phyloP scores from a whole-genome alignment of 2,329 filamentous ascomycete species.

The Verticillium nubilum region DNA sequence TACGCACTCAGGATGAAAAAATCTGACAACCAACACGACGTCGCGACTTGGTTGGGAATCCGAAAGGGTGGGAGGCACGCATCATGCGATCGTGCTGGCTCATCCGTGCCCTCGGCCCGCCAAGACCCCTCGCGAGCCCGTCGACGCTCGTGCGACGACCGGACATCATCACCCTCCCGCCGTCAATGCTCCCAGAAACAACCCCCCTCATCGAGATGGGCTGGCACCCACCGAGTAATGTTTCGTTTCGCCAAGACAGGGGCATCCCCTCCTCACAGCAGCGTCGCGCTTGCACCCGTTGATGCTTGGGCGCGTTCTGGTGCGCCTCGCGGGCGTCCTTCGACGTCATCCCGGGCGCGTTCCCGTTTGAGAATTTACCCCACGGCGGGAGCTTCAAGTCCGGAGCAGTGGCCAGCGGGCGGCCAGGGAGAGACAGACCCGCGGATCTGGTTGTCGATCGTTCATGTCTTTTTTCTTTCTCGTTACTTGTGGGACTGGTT shows the following conservation, averaged over 20 bases:
- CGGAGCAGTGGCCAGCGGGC: neutral
- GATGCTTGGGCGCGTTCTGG: neutral
- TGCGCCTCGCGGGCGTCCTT: neutral
- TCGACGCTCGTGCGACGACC: neutral
- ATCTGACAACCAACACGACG: neutral
- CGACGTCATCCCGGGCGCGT: slow-evolving; percentile 1
- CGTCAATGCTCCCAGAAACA: neutral
- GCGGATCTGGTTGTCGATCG: neutral
- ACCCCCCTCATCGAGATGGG: neutral
- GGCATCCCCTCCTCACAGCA: neutral
- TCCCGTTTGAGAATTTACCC: neutral
- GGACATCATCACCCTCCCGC: neutral
- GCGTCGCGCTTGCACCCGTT: neutral
- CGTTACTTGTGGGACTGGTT: neutral
- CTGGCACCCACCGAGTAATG: neutral
- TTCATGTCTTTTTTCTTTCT: neutral
- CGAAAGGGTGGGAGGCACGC: neutral
- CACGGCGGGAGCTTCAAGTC: neutral
- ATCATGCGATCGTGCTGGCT: neutral
- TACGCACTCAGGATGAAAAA: neutral
- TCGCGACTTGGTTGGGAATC: neutral
- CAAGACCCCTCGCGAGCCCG: neutral
- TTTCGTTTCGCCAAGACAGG: neutral
- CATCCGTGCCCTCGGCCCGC: neutral
- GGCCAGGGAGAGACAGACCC: neutral